These are phyloP conservation scores for Sistotremastrum suecicum DNA, from an alignment of 768 basidiomycete species.

Conservation along the genomic window DNA sequence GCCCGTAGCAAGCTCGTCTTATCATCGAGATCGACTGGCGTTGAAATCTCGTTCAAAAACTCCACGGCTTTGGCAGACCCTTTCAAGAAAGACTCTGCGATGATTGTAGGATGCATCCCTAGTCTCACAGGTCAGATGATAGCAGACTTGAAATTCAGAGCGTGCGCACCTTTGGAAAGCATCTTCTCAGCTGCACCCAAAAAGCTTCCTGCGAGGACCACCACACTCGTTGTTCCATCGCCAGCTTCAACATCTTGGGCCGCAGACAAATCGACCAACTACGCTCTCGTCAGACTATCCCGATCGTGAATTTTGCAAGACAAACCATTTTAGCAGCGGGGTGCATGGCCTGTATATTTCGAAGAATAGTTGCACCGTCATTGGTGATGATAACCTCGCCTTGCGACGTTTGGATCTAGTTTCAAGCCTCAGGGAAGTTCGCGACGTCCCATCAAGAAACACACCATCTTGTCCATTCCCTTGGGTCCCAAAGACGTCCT, in stretches of 20 bases:
- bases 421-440: not conserved
- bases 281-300: not conserved
- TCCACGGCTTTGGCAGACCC: conserved; percentile 91
- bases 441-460: conserved; percentile 5
- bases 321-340: conserved; percentile 96
- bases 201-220: conserved; percentile 88
- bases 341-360: conserved; percentile 90
- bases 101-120: conserved; percentile 89
- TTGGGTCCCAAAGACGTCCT: conserved; percentile 91
- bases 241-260: conserved; percentile 98
- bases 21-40: conserved; percentile 84
- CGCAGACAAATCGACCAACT: conserved; percentile 95
- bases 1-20: conserved; percentile 75
- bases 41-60: conserved; percentile 83
- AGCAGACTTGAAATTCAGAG: not conserved
- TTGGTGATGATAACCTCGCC: conserved; percentile 98
- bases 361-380: conserved; percentile 95
- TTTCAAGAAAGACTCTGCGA: conserved; percentile 89
- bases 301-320: conserved; percentile 2
- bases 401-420: conserved; percentile 87
- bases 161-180: conserved; percentile 62
- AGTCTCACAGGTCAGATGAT: not conserved
- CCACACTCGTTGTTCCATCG: conserved; percentile 95
- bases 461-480: conserved; percentile 99
- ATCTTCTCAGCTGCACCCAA: conserved; percentile 94